Evolutionary conservation across 805 yeast genomes (phyloP).

Genomic region (Yarrowia sp.): DNA sequence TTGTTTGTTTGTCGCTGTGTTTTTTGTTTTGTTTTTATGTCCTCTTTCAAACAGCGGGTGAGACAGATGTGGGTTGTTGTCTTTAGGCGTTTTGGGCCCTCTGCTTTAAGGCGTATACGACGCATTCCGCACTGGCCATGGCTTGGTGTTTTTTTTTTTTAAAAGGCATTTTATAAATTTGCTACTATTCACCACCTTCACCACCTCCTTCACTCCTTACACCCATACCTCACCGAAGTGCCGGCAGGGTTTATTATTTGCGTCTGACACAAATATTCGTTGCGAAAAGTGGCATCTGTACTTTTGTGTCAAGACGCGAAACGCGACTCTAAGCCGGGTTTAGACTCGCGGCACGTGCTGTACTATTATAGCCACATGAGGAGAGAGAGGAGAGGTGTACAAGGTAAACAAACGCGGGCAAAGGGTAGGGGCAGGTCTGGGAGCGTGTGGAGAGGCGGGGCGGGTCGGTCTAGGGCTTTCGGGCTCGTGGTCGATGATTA

Average conservation of each 20-base stretch:
- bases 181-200: too few species aligned
- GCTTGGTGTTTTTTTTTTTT: too few species aligned
- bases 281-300: background rate
- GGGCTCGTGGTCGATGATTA: background rate
- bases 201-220: too few species aligned
- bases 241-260: background rate
- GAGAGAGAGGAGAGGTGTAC: background rate
- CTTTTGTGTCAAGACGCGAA: slow-evolving; percentile 21
- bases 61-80: slow-evolving; percentile 9
- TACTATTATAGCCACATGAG: slow-evolving; percentile 13
- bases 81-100: background rate
- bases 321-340: background rate
- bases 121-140: slow-evolving; percentile 21
- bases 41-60: slow-evolving; percentile 21
- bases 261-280: background rate
- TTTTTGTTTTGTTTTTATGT: slow-evolving; percentile 16
- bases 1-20: background rate
- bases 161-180: too few species aligned
- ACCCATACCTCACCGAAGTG: too few species aligned
- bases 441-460: too few species aligned
- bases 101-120: slow-evolving; percentile 3
- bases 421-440: too few species aligned
- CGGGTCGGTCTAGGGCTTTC: too few species aligned
- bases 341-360: slow-evolving; percentile 17
- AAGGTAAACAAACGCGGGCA: background rate